Conservation (phyloP, 2,329 filamentous ascomycete genomes). For the Alternaria alternata region DNA sequence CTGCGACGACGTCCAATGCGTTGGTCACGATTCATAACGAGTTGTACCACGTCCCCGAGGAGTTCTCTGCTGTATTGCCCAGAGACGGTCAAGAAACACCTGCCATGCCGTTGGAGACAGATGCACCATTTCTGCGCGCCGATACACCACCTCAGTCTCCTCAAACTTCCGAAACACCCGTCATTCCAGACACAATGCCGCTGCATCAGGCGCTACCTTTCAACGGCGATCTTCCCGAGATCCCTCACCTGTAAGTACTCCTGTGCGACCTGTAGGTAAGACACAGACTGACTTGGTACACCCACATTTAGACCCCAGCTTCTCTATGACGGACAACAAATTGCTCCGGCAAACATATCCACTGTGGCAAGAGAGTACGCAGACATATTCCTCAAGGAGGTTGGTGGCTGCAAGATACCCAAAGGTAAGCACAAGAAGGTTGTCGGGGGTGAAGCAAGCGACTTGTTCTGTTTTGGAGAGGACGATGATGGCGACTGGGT, state of each 20-base stretch:
- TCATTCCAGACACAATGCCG: constrained; percentile 59
- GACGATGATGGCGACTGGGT: constrained; percentile 44
- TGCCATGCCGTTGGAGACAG: constrained; percentile 15
- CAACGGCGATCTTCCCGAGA: constrained; percentile 57
- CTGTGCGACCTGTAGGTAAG: too few relatives aligned
- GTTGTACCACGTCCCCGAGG: constrained; percentile 76
- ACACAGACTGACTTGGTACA: too few relatives aligned
- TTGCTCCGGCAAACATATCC: constrained; percentile 53
- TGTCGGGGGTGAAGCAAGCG: constrained; percentile 57
- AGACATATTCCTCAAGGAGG: constrained; percentile 65
- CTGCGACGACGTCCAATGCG: constrained; percentile 62
- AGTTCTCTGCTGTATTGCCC: constrained; percentile 49
- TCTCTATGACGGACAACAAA: constrained; percentile 68
- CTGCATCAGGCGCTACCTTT: constrained; percentile 59
- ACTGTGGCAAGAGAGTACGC: constrained; percentile 62
- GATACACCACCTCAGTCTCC: constrained; percentile 38
- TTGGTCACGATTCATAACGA: constrained; percentile 82
- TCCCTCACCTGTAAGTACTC: constrained; percentile 49
- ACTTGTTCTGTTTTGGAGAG: constrained; percentile 71
- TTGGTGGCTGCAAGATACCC: constrained; percentile 70
- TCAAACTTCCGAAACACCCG: constrained; percentile 49
- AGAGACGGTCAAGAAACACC: constrained; percentile 6
- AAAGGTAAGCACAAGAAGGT: constrained; percentile 44
- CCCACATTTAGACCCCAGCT: constrained; percentile 59
- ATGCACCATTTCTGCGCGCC: constrained; percentile 53